Base-by-base conservation (phyloP, 2,329 filamentous ascomycete species). In the Fusarium caatingaense region DNA sequence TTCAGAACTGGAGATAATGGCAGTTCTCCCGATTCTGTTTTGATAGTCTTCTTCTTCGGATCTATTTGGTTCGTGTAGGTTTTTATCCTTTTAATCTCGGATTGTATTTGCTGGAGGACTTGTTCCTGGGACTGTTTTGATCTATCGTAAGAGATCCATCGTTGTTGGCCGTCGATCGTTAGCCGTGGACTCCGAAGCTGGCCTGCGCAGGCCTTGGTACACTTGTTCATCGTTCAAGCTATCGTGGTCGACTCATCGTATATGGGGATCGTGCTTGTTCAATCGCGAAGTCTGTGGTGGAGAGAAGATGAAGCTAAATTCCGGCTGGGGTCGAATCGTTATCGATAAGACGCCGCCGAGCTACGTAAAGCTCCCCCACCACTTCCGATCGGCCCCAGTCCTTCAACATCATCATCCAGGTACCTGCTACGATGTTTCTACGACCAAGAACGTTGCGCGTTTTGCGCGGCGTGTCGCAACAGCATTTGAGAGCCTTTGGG, bases 1-100 rank as follows among this genome's bases (percentile, higher is more conserved):
- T 89, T 81, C 76, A 88, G 84, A 15, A 89, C 56, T 3, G 87
- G 87, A 4, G 87, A 89, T 11, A 87, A 76, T 0, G 87, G 87
- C 2, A 89, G 76, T 3, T 78, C 66, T 10, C 86, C 86, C 1
- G 77, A 78, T 1, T 80, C 77, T 0, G 86, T 88, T 15, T 69
- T 68, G 53, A 89, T 76, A 2, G 80, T 84, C 37, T 53, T 53
- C 25, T 53, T 53, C 23, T 42, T 41, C 6, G n/a, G 23, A 15
- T 53, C 23, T 53, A 53, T 53, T 21, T 23, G 23, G n/a, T 40
- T 18, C 18, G 74, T 69, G 56, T 74, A 75, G 18, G 79, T 68
- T 8, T 69, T 69, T 57, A 77, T 74, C 20, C 76, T 56, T 23
- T 75, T 76, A 2, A 83, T 76, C 3, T 76, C 75, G 13, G 74